Percentiles rank a stretch among this genome's conserved stretches.
phyloP scores from a whole-genome alignment of 768 basidiomycete species.

The Tricholoma sp. region DNA sequence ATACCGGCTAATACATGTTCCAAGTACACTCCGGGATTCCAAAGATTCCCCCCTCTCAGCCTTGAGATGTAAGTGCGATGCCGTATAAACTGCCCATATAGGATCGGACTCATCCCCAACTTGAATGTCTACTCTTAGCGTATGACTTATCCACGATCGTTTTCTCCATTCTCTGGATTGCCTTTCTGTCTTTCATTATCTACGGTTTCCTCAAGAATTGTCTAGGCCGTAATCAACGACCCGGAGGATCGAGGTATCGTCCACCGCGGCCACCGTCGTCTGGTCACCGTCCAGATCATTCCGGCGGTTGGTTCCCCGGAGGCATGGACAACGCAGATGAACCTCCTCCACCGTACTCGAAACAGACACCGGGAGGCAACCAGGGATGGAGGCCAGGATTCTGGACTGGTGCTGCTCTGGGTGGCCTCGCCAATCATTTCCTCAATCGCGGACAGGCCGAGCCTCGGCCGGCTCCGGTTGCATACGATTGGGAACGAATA shows the following conservation, averaged over 20 bases:
- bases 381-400: conserved; percentile 66
- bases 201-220: conserved; percentile 61
- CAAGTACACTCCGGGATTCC: conserved; percentile 35
- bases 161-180: conserved; percentile 56
- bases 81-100: background rate
- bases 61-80: conserved; percentile 23
- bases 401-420: conserved; percentile 78
- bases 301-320: conserved; percentile 52
- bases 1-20: conserved; percentile 74
- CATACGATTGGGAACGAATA: conserved; percentile 57
- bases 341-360: conserved; percentile 64
- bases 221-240: conserved; percentile 27
- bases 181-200: conserved; percentile 43
- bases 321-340: conserved; percentile 32
- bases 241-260: conserved; percentile 22
- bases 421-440: conserved; percentile 60
- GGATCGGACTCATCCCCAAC: background rate
- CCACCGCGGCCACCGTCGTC: conserved; percentile 24
- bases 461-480: conserved; percentile 17
- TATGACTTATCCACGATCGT: conserved; percentile 42
- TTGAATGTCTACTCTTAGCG: conserved; percentile 30
- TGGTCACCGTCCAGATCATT: conserved; percentile 32
- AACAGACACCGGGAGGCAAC: conserved; percentile 23
- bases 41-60: conserved; percentile 23
- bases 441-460: conserved; percentile 34